Evolutionary conservation across 2,329 filamentous ascomycete genomes (phyloP), one percentile per base, ranked within the genome.

Genomic region (Sphaerostilbella broomeana): DNA sequence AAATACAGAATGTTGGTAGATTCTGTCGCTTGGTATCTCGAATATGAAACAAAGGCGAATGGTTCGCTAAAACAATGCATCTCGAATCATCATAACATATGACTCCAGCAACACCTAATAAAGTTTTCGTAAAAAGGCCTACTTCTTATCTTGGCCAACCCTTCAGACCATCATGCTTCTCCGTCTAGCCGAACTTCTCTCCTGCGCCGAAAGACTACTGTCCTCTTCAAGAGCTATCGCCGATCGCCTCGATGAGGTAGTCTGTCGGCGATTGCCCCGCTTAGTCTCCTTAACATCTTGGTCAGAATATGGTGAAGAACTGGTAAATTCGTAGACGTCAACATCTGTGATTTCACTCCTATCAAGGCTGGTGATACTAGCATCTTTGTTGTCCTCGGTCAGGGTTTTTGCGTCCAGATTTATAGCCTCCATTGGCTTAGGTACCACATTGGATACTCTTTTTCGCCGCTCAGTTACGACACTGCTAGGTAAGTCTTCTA

Each of bases 101-200:
- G 48, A 50, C 38, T 51, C 39, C 50, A 52, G 49, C 47, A 51
- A 54, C 56, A 56, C 55, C 48, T 49, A 40, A 48, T 38, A 39
- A 48, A 40, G 49, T 39, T 43, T 46, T 40, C 47, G 45, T 46
- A 40, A 38, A 48, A 58, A 45, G 43, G 46, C 44, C 46, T 32
- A 35, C 38, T 44, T 39, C 47, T 43, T 44, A 32, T 36, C 24
- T 19, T 27, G 12, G 10, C 37, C 34, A 41, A 35, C 38, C 54
- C 48, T 49, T 72, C 63, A 77, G 57, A 77, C 56, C 73, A 79
- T 76, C 71, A 77, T 78, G 54, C 73, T 78, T 50, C 73, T 64
- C 47, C 75, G 62, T 51, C 74, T 63, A 42, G 66, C 64, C 22
- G 53, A 63, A 40, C 52, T 49, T 18, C 53, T 55, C 15, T 59